These are phyloP conservation scores for Dendrobium catenatum DNA, from an alignment of 106 monocot species.

Conservation along the genomic window DNA sequence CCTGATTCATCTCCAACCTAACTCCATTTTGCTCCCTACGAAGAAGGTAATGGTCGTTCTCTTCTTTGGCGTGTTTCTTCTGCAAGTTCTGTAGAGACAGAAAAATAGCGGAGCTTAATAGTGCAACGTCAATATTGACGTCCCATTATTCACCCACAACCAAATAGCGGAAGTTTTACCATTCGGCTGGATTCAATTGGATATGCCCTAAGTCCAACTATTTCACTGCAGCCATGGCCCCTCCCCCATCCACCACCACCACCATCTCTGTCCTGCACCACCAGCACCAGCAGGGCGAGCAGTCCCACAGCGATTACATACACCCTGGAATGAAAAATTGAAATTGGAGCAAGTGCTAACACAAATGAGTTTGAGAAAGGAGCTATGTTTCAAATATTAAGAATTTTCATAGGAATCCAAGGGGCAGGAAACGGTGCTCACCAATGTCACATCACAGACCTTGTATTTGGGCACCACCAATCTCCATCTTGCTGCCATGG, in stretches of 20 bases:
- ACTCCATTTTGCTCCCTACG: no score
- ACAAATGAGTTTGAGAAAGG: conserved; percentile 12
- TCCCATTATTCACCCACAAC: no score
- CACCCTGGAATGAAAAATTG: conserved; percentile 98
- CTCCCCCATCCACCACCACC: conserved; percentile 63
- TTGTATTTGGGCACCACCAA: conserved; percentile 99
- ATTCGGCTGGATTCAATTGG: no score
- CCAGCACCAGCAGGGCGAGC: conserved; percentile 91
- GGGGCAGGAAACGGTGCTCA: conserved; percentile 77
- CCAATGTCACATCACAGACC: conserved; percentile 99
- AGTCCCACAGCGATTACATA: conserved; percentile 94
- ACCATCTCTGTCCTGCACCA: conserved; percentile 30
- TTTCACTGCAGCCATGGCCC: conserved; percentile 48
- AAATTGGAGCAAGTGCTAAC: conserved; percentile 83
- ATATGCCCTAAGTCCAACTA: conserved; percentile 26
- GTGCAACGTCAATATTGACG: no score
- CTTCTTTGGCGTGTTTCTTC: no score
- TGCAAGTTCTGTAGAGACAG: no score
- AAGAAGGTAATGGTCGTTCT: no score
- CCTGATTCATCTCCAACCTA: no score
- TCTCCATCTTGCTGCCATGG: conserved; percentile 99
- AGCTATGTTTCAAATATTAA: not conserved
- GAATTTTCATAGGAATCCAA: not conserved
- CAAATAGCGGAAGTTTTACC: no score
- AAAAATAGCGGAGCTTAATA: no score